phyloP scores from a whole-genome alignment of 805 yeast species.

The Ogataea trehalophila region DNA sequence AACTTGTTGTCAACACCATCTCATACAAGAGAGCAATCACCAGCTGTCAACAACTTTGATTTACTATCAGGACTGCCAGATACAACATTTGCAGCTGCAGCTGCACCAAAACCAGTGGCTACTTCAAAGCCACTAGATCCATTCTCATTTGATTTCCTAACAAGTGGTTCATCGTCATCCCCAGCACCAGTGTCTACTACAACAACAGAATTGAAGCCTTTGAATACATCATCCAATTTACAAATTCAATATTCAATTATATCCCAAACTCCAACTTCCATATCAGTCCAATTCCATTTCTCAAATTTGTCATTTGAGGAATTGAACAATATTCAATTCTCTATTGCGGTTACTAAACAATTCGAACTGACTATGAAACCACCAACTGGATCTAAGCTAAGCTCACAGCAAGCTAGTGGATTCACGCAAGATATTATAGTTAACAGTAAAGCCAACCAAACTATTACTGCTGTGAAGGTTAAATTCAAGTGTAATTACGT shows the following conservation, averaged over 20 bases:
- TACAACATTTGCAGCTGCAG: constrained; percentile 4
- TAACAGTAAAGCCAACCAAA: constrained; percentile 10
- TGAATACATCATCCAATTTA: constrained; percentile 18
- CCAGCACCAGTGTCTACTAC: constrained; percentile 5
- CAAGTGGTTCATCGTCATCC: constrained; percentile 3
- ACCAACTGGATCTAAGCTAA: constrained; percentile 19
- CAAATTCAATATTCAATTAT: constrained; percentile 22
- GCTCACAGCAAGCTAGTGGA: constrained; percentile 14
- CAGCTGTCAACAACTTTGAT: constrained; percentile 9
- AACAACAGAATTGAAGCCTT: neutral
- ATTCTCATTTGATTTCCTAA: constrained; percentile 30
- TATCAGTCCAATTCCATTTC: constrained; percentile 20
- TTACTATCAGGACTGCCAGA: constrained; percentile 7
- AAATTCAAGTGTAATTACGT: constrained; percentile 69
- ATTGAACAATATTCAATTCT: constrained; percentile 40
- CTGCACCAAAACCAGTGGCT: neutral
- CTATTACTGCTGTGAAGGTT: constrained; percentile 41
- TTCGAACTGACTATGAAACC: constrained; percentile 26
- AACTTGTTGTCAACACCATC: constrained; percentile 28
- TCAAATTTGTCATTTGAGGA: constrained; percentile 38
- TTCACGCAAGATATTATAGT: constrained; percentile 24
- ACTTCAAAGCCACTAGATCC: constrained; percentile 27
- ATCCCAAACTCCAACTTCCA: constrained; percentile 14
- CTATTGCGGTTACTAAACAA: constrained; percentile 32
- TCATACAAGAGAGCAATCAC: constrained; percentile 16